Base-by-base conservation (phyloP, 441 rosid genomes). In the Populus trichocarpa region DNA sequence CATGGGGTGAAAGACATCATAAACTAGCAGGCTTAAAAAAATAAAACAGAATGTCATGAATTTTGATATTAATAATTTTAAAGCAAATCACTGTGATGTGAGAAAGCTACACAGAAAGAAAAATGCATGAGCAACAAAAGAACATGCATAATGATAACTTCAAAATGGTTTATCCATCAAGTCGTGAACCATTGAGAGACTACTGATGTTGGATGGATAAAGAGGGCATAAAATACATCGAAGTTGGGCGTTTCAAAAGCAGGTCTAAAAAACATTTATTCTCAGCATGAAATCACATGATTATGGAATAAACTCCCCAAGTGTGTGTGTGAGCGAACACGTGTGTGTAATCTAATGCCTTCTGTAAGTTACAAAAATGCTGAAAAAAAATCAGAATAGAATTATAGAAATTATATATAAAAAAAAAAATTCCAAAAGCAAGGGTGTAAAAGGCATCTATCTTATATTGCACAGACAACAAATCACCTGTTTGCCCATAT, bases 401-500 rank as follows among this genome's bases (percentile, higher is more conserved):
- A 76, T 68, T 23, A 33, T 28, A 22, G 10, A 30, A 42, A n/a
- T 50, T 33, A 35, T 11, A 18, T 26, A 18, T n/a, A 35, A 35
- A 35, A 35, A 35, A 35, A 6, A 35, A 35, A 35, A 4, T 0
- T 35, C 59, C 59, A 50, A 50, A 50, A 50, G 59, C 59, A 50
- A 50, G 59, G 7, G 0, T 50, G n/a, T 50, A 50, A 18, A 50
- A 18, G 5, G 59, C n/a, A 50, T 50, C n/a, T 50, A 50, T 50
- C n/a, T 50, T 18, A 72, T 26, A 76, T 63, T 68, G 72, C 36
- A 36, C 33, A 72, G 46, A 66, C 75, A 40, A 59, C 57, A 73
- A 70, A 65, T 78, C 75, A 93, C 99, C 98, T 87, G 99, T 96
- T 86, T 96, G 99, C 69, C 99, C 99, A 89, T 94, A 94, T 59